Evolutionary conservation across 805 yeast genomes (phyloP), one percentile per base, ranked within the genome.

Genomic region (Suhomyces pyralidae): DNA sequence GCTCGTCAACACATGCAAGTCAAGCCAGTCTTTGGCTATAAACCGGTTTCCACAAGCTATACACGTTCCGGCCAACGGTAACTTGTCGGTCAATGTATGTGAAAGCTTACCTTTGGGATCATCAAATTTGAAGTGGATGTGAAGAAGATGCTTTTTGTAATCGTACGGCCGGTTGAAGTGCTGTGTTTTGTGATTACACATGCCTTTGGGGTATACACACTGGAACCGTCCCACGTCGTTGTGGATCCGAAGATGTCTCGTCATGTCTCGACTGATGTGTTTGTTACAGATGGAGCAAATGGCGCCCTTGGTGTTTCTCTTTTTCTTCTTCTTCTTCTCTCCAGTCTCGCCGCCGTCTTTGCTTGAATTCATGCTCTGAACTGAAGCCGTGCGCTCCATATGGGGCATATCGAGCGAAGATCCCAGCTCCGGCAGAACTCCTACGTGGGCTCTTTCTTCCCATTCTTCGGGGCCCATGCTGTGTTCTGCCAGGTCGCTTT

Each of bases 11-110:
- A 84, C 77, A 61, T 84, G 90, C 12, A 65, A 57, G 17, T 79
- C 80, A 19, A 85, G 67, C 89, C 89, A 85, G 17, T 73, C 79
- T 25, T 68, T 68, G 7, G 84, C 88, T 12, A 68, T 61, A 58
- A 73, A 77, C 43, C 77, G 61, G 15, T 61, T 63, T 0, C 85
- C 84, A 62, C 89, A 85, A 1, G 76, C 75, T 19, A 62, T 60
- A 52, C 80, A 75, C 19, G 61, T 53, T 1, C 80, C 80, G 22
- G 57, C 42, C 26, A 71, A 57, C 7, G 76, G 75, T 24, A 75
- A 58, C 55, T 74, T 75, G 47, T 74, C 78, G 0, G 77, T 73
- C 50, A 75, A 62, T 30, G 71, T 75, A 40, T 70, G 69, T 2
- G 76, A 74, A 5, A 70, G 56, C 50, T 69, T 73, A 12, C 76